Conservation (phyloP, 78 protist genomes). For the slime mould (Dictyostelium discoideum) region DNA sequence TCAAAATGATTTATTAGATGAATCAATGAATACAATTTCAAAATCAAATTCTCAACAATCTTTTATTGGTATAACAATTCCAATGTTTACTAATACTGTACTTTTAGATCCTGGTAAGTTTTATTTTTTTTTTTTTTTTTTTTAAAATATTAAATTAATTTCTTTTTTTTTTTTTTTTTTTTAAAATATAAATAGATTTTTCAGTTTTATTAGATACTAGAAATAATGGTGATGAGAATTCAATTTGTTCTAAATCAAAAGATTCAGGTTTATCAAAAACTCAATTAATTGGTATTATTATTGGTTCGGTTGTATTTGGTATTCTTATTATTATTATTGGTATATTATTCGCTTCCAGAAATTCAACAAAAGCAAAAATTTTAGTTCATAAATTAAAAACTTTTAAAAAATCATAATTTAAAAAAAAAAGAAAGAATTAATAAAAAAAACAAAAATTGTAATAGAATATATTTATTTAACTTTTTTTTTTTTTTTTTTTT, state of each 20-base stretch:
- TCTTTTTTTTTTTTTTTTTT: too few relatives aligned
- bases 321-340: not conserved
- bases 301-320: not conserved
- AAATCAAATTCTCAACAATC: not conserved
- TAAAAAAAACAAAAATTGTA: too few relatives aligned
- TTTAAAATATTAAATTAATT: too few relatives aligned
- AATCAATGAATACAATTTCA: not conserved
- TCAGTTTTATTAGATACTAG: not conserved
- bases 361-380: not conserved
- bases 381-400: not conserved
- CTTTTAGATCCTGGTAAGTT: conserved; percentile 3
- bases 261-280: not conserved
- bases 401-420: not conserved
- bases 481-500: too few relatives aligned
- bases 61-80: conserved; percentile 2
- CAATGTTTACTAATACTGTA: not conserved
- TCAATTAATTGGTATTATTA: conserved; percentile 5
- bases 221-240: not conserved
- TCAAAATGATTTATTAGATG: not conserved
- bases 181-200: not conserved
- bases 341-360: not conserved
- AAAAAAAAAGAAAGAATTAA: too few relatives aligned
- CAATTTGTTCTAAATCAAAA: not conserved
- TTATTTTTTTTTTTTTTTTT: not conserved
- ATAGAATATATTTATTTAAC: too few relatives aligned